Evolutionary conservation across 1,284 basidiomycete genomes (phyloP).

Genomic region (Ganoderma boninense): DNA sequence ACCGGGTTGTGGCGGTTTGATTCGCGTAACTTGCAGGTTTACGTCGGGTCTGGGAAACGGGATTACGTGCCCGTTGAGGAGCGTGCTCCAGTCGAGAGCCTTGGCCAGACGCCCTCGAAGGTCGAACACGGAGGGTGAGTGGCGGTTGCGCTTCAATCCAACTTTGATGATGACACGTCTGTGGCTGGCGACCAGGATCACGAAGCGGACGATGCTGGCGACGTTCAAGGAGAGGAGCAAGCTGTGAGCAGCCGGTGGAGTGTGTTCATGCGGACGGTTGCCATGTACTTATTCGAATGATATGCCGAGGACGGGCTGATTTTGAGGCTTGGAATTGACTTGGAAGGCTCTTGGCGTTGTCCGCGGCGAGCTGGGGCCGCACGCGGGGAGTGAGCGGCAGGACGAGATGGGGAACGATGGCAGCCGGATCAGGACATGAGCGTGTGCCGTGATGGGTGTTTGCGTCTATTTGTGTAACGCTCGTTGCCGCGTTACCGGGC

Average conservation of each 20-base stretch:
- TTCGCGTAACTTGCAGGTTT: conserved; percentile 58
- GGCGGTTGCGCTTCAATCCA: conserved; percentile 5
- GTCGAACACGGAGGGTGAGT: conserved; percentile 82
- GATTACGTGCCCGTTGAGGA: conserved; percentile 75
- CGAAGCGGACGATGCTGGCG: conserved; percentile 79
- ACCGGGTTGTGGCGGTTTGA: conserved; percentile 12
- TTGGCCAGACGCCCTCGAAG: conserved; percentile 66
- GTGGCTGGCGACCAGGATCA: conserved; percentile 59
- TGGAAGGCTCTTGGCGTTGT: not conserved
- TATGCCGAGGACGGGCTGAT: not conserved
- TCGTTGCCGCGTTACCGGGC: conserved; percentile 32
- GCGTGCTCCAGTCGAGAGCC: conserved; percentile 61
- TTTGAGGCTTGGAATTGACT: conserved; percentile 22
- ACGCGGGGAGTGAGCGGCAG: conserved; percentile 12
- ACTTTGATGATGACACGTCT: conserved; percentile 12
- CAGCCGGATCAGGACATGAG: conserved; percentile 21
- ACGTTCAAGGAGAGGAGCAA: conserved; percentile 73
- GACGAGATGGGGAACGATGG: conserved; percentile 2
- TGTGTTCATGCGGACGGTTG: not conserved
- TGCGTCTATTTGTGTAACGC: conserved; percentile 29
- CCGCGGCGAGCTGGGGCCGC: conserved; percentile 7
- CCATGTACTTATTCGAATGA: not conserved
- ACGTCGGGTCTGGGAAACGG: conserved; percentile 75
- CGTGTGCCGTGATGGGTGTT: conserved; percentile 19
- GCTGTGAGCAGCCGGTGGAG: conserved; percentile 38